Evolutionary conservation across 257 asterid species (phyloP).

Genomic region (Solanum verrucosum): DNA sequence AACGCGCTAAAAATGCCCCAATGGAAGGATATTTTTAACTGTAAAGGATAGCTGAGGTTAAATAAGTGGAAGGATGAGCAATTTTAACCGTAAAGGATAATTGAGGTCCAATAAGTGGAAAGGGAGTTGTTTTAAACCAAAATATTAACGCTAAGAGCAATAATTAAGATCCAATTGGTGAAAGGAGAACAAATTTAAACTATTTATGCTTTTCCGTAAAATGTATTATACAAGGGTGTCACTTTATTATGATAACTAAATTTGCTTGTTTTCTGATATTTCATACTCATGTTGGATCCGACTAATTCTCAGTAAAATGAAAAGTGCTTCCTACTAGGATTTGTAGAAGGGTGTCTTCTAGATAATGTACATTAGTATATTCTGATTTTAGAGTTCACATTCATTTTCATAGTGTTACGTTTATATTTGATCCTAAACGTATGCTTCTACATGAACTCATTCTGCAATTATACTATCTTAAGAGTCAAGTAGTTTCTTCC

Average conservation of each 20-base stretch:
- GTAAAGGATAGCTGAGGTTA: neutral
- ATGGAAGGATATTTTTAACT: neutral
- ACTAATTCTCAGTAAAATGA: neutral
- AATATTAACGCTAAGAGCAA: neutral
- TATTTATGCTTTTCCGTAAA: neutral
- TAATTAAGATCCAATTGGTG: neutral
- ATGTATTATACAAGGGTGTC: neutral
- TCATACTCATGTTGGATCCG: neutral
- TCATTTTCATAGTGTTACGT: neutral
- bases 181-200: neutral
- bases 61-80: neutral
- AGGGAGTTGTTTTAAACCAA: too few relatives aligned
- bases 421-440: neutral
- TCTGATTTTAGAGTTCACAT: neutral
- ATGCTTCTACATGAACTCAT: neutral
- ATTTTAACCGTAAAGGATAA: neutral
- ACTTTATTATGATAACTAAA: neutral
- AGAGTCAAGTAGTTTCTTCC: neutral
- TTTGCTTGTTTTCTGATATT: neutral
- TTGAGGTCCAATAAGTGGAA: neutral
- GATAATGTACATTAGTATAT: neutral
- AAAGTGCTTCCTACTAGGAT: neutral
- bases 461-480: neutral
- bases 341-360: neutral
- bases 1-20: neutral